A percentile compares a stretch with the other conserved stretches of the same genome.
These are phyloP conservation scores for Theileria parva DNA, from an alignment of 169 alveolate genomes.

Conservation along the genomic window DNA sequence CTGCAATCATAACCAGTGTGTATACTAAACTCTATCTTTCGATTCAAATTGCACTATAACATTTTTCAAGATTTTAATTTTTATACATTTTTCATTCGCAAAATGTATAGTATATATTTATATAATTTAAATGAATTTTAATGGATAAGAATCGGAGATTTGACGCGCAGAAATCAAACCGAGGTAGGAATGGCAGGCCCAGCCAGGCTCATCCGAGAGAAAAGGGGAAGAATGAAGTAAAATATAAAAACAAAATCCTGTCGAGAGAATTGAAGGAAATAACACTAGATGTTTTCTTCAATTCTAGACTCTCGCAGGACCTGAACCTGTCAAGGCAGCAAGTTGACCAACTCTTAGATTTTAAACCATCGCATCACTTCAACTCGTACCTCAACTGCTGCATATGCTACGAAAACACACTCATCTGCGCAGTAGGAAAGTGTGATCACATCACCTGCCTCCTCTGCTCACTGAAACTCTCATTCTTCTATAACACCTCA, in stretches of 20 bases:
- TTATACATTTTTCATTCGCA: not conserved
- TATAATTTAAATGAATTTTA: not conserved
- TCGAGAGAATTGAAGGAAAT: conserved; percentile 22
- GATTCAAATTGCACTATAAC: conserved; percentile 4
- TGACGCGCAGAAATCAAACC: not conserved
- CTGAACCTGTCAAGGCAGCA: conserved; percentile 42
- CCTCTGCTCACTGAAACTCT: conserved; percentile 51
- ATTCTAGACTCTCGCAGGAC: conserved; percentile 39
- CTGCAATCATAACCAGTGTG: conserved; percentile 19
- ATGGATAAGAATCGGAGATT: conserved; percentile 18
- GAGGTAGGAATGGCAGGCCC: conserved; percentile 14
- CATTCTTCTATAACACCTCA: conserved; percentile 33
- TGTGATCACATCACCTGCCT: conserved; percentile 58
- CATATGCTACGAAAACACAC: conserved; percentile 65
- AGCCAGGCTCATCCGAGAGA: not conserved
- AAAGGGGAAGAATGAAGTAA: not conserved
- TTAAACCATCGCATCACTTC: conserved; percentile 48
- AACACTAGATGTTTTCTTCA: conserved; percentile 33
- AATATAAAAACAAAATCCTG: conserved; percentile 4
- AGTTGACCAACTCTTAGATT: conserved; percentile 23
- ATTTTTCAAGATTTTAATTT: not conserved
- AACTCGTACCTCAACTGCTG: conserved; percentile 50
- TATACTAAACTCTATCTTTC: not conserved
- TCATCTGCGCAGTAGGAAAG: conserved; percentile 55
- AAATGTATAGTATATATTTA: not conserved